Evolutionary conservation across 495 filamentous ascomycete species (phyloP).

Genomic region (Acidiella bohemica): DNA sequence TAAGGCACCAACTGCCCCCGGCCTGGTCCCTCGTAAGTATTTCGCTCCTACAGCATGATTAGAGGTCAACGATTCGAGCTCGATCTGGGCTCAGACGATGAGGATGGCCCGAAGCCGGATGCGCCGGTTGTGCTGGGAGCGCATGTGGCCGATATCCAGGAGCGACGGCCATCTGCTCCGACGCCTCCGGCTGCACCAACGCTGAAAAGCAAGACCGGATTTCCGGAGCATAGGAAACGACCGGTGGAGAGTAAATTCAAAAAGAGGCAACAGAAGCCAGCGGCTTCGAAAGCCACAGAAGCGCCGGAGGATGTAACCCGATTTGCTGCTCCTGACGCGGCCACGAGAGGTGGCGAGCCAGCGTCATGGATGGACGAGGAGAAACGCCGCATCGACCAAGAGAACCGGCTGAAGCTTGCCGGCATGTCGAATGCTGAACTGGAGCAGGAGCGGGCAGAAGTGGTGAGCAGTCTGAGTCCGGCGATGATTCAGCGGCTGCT

Average conservation of each 20-base stretch:
- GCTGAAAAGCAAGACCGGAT: slow-evolving; percentile 49
- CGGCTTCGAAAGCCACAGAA: no score
- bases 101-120: background rate
- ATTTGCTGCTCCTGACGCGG: background rate
- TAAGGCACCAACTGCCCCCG: no score
- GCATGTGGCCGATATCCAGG: slow-evolving; percentile 65
- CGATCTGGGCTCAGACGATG: slow-evolving; percentile 10
- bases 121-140: slow-evolving; percentile 14
- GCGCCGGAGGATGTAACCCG: background rate
- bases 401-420: slow-evolving; percentile 62
- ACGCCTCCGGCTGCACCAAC: slow-evolving; percentile 53
- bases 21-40: no score
- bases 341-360: background rate
- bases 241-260: slow-evolving; percentile 62
- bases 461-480: slow-evolving; percentile 55
- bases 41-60: slow-evolving; percentile 12
- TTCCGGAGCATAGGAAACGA: slow-evolving; percentile 75
- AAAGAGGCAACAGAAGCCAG: slow-evolving; percentile 38
- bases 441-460: slow-evolving; percentile 56
- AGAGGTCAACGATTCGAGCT: slow-evolving; percentile 19
- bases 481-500: slow-evolving; percentile 62
- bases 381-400: slow-evolving; percentile 56
- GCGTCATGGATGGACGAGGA: slow-evolving; percentile 38
- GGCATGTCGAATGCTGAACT: slow-evolving; percentile 76
- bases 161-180: slow-evolving; percentile 44